Conservation (phyloP, 805 yeast genomes). For the Candida nemodendra region DNA sequence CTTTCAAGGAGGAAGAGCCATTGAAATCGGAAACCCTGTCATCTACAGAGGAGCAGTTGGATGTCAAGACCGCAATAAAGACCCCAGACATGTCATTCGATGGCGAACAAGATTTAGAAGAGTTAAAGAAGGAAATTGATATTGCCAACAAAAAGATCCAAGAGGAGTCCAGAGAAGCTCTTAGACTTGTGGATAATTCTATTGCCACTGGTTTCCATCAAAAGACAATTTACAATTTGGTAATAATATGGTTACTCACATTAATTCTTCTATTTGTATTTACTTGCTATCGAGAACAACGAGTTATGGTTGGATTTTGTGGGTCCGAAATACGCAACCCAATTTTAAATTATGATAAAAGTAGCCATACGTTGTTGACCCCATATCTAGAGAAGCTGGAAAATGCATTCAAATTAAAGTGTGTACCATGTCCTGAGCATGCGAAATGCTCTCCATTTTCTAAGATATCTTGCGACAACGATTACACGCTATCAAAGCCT, state of each 20-base stretch:
- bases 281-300: slow-evolving; percentile 49
- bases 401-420: slow-evolving; percentile 53
- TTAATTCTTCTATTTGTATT: slow-evolving; percentile 12
- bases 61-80: slow-evolving; percentile 5
- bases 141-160: slow-evolving; percentile 23
- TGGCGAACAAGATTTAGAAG: slow-evolving; percentile 20
- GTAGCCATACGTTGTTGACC: slow-evolving; percentile 9
- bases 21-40: not conserved
- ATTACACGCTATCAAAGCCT: slow-evolving; percentile 52
- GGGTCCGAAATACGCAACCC: slow-evolving; percentile 55
- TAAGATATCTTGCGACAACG: slow-evolving; percentile 69
- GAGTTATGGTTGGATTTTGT: slow-evolving; percentile 70
- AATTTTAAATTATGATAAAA: slow-evolving; percentile 21
- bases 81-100: slow-evolving; percentile 23
- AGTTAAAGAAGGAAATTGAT: slow-evolving; percentile 22
- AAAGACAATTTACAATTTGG: slow-evolving; percentile 9
- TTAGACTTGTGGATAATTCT: slow-evolving; percentile 12
- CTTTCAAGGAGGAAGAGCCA: slow-evolving; percentile 5
- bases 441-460: slow-evolving; percentile 71
- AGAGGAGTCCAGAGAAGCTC: slow-evolving; percentile 23
- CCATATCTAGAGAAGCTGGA: slow-evolving; percentile 40
- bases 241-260: slow-evolving; percentile 14
- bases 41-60: slow-evolving; percentile 1
- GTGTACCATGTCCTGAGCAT: slow-evolving; percentile 80
- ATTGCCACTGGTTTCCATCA: slow-evolving; percentile 5